A percentile compares a stretch with the other conserved stretches of the same genome.
phyloP scores from a whole-genome alignment of 1,139 yeast species.

The Nakaseomyces glabratus region DNA sequence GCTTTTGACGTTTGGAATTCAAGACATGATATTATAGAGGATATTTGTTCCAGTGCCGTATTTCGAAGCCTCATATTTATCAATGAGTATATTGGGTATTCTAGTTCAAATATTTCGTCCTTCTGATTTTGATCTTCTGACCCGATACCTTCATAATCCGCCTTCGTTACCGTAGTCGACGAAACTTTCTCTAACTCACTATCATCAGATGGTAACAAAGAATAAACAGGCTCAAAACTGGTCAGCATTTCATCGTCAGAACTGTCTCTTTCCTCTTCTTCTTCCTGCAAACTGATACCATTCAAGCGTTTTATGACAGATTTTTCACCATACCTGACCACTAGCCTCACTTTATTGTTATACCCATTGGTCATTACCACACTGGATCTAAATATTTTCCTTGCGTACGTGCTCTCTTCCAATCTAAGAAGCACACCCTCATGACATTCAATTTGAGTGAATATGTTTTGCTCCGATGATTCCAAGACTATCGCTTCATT shows the following conservation, averaged over 20 bases:
- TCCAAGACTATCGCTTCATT: constrained; percentile 24
- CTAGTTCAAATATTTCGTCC: constrained; percentile 6
- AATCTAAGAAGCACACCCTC: constrained; percentile 14
- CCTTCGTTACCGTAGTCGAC: too few relatives aligned
- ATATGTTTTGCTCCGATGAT: constrained; percentile 10
- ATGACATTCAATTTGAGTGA: constrained; percentile 6
- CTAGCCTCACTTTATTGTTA: constrained; percentile 21
- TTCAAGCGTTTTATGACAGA: too few relatives aligned
- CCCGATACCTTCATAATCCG: too few relatives aligned
- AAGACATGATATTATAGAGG: constrained; percentile 25
- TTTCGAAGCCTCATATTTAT: constrained; percentile 29
- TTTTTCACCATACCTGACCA: constrained; percentile 13
- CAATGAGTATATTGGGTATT: constrained; percentile 28
- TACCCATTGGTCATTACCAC: constrained; percentile 30
- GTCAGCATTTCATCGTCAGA: constrained; percentile 13
- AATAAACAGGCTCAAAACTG: constrained; percentile 22
- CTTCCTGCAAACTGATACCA: too few relatives aligned
- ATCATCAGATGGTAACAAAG: constrained; percentile 11
- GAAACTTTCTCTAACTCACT: too few relatives aligned
- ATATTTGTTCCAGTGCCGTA: constrained; percentile 16
- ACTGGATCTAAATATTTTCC: constrained; percentile 22
- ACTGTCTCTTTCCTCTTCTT: background rate
- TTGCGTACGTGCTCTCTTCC: constrained; percentile 16
- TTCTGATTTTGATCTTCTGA: background rate
- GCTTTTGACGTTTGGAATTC: constrained; percentile 30